phyloP scores from a whole-genome alignment of 169 alveolate species.

The Plasmodium vinckei region DNA sequence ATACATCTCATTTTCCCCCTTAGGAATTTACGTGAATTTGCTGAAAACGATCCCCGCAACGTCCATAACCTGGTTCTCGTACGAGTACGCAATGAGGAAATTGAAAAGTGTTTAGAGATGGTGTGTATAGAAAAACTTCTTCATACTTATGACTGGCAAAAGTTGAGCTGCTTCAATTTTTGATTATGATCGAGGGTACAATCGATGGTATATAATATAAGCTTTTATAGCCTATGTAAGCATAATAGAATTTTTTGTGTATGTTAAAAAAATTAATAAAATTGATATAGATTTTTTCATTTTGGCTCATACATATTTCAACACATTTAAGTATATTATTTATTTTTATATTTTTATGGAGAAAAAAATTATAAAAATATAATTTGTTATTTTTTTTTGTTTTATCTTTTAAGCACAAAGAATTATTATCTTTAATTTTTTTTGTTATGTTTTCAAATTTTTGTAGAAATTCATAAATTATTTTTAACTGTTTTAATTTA shows the following conservation, averaged over 20 bases:
- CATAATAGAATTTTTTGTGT: conserved; percentile 10
- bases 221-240: conserved; percentile 11
- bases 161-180: no score
- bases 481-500: conserved; percentile 46
- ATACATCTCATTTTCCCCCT: neutral
- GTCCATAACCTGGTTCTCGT: conserved; percentile 68
- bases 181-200: conserved; percentile 20
- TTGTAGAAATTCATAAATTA: conserved; percentile 60
- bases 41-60: conserved; percentile 70
- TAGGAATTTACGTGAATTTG: conserved; percentile 60
- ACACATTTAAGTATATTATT: conserved; percentile 17
- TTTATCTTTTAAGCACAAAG: conserved; percentile 2
- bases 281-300: conserved; percentile 9
- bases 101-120: conserved; percentile 5
- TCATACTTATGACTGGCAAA: no score
- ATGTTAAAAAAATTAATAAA: conserved; percentile 40
- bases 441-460: conserved; percentile 54
- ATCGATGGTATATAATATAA: conserved; percentile 21
- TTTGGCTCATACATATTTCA: conserved; percentile 32
- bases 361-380: conserved; percentile 11
- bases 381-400: conserved; percentile 30
- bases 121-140: no score
- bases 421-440: conserved; percentile 17
- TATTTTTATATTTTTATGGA: neutral
- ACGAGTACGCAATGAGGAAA: conserved; percentile 69